Evolutionary conservation across 2,329 filamentous ascomycete species (phyloP), one percentile per base, ranked within the genome.

Genomic region (Leptographium lundbergii): DNA sequence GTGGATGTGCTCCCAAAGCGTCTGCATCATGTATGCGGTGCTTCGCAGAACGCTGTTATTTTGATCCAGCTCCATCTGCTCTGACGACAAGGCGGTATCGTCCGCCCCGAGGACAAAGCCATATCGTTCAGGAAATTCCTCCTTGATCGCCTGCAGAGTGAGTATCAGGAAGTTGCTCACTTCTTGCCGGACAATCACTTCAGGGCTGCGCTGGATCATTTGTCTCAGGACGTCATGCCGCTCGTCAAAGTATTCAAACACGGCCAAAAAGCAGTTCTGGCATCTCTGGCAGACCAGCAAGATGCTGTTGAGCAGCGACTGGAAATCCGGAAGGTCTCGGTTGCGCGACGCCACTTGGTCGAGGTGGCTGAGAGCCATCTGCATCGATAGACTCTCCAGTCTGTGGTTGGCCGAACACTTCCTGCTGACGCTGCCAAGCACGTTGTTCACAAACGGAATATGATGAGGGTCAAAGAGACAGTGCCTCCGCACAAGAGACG

Each of bases 381-480:
- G 71, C 65, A 89, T 74, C 3, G 81, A 80, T 53, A 74, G 63
- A 22, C 74, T 73, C 65, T 82, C 77, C 19, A 76, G 63, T 22
- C 61, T 63, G 64, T 81, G 77, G 19, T n/a, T 57, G 17, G 73
- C 67, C 1, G 77, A 78, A 66, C 81, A 83, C n/a, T 71, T 69
- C 0, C 74, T 73, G 10, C 70, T 68, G 1, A 54, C 25, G 56
- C 75, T 77, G 39, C 74, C 71, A 34, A 94, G 77, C 45, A 89
- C 74, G 58, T 77, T 76, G 42, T 78, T 75, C 19, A 91, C 78
- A 64, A 95, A 89, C 1, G 74, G 72, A 2, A 84, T 76, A 66
- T 95, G 88, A 36, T 78, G 77, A 1, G 82, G 81, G 66, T 95
- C 91, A 66, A 87, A 88, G 27, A 95, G 77, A 68, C 87, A 91